Evolutionary conservation across 208 protist species (phyloP).

Genomic region (Acanthamoeba healyi): DNA sequence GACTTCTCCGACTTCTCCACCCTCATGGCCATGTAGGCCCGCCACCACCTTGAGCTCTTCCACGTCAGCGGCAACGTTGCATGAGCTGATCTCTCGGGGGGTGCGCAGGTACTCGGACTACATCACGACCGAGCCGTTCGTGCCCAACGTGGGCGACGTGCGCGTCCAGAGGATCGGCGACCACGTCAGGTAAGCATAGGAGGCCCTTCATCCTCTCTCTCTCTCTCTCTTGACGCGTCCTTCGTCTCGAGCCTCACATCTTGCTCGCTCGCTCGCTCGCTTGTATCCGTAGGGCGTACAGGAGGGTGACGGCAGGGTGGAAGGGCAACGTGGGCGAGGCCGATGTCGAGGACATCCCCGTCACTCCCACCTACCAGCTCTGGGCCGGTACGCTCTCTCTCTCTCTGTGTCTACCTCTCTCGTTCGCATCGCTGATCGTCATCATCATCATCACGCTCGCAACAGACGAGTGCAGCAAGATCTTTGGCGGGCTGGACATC

Average conservation of each 20-base stretch:
- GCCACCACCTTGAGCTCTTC: too few relatives aligned
- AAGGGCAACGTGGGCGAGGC: constrained; percentile 76
- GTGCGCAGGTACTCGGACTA: constrained; percentile 64
- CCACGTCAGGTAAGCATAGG: neutral
- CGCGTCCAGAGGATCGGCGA: constrained; percentile 76
- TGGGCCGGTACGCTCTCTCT: neutral
- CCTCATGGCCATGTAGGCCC: neutral
- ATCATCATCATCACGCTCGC: too few relatives aligned
- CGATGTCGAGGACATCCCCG: constrained; percentile 26
- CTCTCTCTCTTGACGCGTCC: too few relatives aligned
- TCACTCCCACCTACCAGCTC: constrained; percentile 51
- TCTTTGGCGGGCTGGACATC: constrained; percentile 78
- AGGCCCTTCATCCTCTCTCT: too few relatives aligned
- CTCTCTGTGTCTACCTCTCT: too few relatives aligned
- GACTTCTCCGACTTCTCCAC: constrained; percentile 59
- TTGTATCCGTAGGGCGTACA: constrained; percentile 59
- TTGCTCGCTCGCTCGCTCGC: too few relatives aligned
- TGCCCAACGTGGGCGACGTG: constrained; percentile 52
- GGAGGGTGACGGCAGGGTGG: constrained; percentile 4
- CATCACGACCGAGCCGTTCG: constrained; percentile 74
- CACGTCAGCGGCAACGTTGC: too few relatives aligned
- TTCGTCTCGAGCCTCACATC: too few relatives aligned
- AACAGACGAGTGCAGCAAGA: constrained; percentile 73
- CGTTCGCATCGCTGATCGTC: too few relatives aligned
- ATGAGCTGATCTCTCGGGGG: too few relatives aligned